Evolutionary conservation across 805 yeast species (phyloP), one percentile per base, ranked within the genome.

Genomic region (Monosporozyma servazzii): DNA sequence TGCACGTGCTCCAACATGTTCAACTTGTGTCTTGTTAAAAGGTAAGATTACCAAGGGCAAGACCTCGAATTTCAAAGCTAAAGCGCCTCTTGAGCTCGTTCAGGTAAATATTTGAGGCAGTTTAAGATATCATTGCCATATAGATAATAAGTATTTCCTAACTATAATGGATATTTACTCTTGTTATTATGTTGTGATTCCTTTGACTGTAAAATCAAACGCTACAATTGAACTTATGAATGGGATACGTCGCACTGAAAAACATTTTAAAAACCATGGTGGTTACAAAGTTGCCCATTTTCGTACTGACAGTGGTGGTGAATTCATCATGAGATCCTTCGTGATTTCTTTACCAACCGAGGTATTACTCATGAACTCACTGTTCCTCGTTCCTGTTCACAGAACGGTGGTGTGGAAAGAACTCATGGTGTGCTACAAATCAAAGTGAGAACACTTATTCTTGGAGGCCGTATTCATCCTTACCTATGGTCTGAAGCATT

Each of bases 401-500:
- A 51, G 37, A 57, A 57, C 31, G 61, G 61, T 20, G 50, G 37
- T 37, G 59, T 53, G 23, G 61, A 57, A 33, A 33, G 59, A 10
- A 49, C 57, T 10, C 53, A 52, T 39, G 47, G 54, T 11, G 48
- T 59, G 17, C 23, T 57, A 18, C 27, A 47, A 25, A 54, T 48
- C 20, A 46, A 37, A 27, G 27, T 51, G 9, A 18, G 52, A 3
- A 17, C 51, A 8, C 30, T 53, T 25, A 13, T 54, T 15, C 17
- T 40, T 20, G 51, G 49, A 1, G 51, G 60, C 25, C n/a, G 48
- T 1, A 49, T 58, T 18, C 59, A 57, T 1, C 49, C 50, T 0
- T 45, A 33, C 8, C 41, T 54, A n/a, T 58, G 62, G 62, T 33
- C 57, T 5, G 56, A 58, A 33, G 58, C 59, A 13, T 27, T 58